Conservation (phyloP, 31 red algal species). For the Bonnemaisonia californica region DNA sequence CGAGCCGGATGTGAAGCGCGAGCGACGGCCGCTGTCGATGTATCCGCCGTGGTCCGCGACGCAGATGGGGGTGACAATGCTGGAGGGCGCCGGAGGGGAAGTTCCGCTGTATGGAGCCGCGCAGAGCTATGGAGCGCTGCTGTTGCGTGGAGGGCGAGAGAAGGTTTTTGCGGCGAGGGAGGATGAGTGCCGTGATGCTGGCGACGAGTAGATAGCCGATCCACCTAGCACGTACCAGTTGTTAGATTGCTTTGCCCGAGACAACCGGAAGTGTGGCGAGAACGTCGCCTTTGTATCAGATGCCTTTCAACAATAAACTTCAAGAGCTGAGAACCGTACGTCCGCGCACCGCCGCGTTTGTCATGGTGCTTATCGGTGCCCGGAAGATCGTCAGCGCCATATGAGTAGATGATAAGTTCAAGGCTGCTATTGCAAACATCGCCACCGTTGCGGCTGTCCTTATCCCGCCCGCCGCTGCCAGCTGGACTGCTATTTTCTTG, state of each 20-base stretch:
- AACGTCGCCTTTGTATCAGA: too few relatives aligned
- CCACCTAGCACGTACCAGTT: too few relatives aligned
- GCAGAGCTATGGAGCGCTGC: background rate
- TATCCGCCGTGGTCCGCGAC: slow-evolving; percentile 10
- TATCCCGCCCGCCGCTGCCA: background rate
- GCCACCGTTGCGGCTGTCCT: background rate
- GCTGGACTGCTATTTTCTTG: background rate
- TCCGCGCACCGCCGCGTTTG: background rate
- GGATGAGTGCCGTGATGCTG: too few relatives aligned
- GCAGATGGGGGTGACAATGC: background rate
- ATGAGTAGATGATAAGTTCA: background rate
- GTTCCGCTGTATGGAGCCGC: background rate
- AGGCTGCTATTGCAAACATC: background rate
- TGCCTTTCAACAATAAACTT: too few relatives aligned
- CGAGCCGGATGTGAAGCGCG: background rate
- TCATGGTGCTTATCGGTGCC: background rate
- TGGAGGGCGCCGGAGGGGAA: slow-evolving; percentile 29
- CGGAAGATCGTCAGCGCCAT: background rate
- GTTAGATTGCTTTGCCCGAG: too few relatives aligned
- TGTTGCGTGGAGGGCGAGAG: too few relatives aligned
- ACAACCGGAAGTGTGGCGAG: too few relatives aligned
- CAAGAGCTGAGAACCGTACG: too few relatives aligned
- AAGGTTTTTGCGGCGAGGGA: too few relatives aligned
- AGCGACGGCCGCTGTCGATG: background rate
- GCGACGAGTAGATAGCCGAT: too few relatives aligned